These are phyloP conservation scores for Durio zibethinus DNA, from an alignment of 345 rosid genomes.

Conservation along the genomic window DNA sequence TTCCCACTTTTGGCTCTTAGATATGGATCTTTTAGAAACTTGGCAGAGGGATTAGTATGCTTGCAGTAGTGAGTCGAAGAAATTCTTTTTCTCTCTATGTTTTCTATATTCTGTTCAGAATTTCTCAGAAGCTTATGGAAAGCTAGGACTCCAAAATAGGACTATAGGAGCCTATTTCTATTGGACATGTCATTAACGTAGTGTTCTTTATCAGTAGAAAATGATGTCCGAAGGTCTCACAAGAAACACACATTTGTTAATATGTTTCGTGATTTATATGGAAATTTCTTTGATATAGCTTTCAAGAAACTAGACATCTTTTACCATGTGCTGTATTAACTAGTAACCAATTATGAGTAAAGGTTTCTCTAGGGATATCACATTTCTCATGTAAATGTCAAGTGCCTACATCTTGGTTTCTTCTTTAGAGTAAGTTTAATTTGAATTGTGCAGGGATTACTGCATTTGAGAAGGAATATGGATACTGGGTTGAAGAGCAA, in stretches of 20 bases:
- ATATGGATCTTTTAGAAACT: neutral
- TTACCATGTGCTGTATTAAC: neutral
- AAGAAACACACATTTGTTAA: neutral
- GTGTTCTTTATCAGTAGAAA: neutral
- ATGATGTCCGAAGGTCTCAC: neutral
- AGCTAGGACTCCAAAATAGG: neutral
- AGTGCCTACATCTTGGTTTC: neutral
- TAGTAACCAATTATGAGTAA: neutral
- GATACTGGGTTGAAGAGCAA: constrained; percentile 78
- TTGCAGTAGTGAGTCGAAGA: neutral
- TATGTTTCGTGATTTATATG: neutral
- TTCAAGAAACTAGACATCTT: neutral
- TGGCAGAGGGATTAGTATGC: neutral
- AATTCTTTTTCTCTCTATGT: neutral
- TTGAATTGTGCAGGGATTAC: constrained; percentile 43
- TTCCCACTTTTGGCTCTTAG: neutral
- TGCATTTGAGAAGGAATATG: constrained; percentile 79
- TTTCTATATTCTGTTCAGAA: neutral
- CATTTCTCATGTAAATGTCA: neutral
- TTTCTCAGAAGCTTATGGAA: neutral
- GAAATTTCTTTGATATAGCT: neutral
- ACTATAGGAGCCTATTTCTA: neutral
- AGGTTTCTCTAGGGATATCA: neutral
- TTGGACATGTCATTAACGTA: neutral
- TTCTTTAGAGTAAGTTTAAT: neutral